Evolutionary conservation across 2,329 filamentous ascomycete species (phyloP).

Genomic region (Lasiodiplodia citricola): DNA sequence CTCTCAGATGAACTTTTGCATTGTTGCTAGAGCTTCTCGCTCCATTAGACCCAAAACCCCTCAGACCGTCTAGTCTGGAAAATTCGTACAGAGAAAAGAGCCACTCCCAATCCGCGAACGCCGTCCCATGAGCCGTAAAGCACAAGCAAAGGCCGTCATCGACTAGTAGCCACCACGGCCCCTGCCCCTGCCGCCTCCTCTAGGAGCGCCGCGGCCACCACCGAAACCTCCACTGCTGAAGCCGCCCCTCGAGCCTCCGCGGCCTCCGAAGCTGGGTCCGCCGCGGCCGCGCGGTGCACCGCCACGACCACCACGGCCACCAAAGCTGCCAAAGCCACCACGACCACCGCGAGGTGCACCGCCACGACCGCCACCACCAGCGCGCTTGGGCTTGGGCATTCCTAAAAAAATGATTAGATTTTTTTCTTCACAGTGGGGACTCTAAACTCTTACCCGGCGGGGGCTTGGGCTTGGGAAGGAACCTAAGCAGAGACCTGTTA

Average conservation of each 20-base stretch:
- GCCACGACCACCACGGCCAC: conserved; percentile 55
- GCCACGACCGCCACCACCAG: conserved; percentile 64
- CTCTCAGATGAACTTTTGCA: conserved; percentile 9
- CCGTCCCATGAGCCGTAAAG: conserved; percentile 30
- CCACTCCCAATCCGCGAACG: conserved; percentile 28
- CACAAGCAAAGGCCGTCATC: conserved; percentile 31
- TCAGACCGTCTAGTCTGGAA: conserved; percentile 24
- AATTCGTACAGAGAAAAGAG: conserved; percentile 26
- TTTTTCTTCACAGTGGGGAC: conserved; percentile 4
- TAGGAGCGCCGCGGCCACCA: conserved; percentile 37
- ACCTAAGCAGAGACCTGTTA: conserved; percentile 55
- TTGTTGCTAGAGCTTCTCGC: conserved; percentile 18
- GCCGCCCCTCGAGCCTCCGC: conserved; percentile 49
- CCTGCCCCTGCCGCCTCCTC: conserved; percentile 32
- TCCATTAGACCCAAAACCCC: conserved; percentile 19
- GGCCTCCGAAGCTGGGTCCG: conserved; percentile 49
- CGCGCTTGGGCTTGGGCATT: conserved; percentile 71
- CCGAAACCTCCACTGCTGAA: conserved; percentile 61
- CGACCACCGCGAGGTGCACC: conserved; percentile 46
- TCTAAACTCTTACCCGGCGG: conserved; percentile 53
- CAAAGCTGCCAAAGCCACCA: conserved; percentile 54
- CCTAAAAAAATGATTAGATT: conserved; percentile 53
- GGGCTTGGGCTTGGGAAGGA: conserved; percentile 91
- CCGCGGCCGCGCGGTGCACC: conserved; percentile 46
- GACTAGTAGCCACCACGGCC: conserved; percentile 33